Conservation (phyloP, 31 red algal species). For the Asparagopsis taxiformis region DNA sequence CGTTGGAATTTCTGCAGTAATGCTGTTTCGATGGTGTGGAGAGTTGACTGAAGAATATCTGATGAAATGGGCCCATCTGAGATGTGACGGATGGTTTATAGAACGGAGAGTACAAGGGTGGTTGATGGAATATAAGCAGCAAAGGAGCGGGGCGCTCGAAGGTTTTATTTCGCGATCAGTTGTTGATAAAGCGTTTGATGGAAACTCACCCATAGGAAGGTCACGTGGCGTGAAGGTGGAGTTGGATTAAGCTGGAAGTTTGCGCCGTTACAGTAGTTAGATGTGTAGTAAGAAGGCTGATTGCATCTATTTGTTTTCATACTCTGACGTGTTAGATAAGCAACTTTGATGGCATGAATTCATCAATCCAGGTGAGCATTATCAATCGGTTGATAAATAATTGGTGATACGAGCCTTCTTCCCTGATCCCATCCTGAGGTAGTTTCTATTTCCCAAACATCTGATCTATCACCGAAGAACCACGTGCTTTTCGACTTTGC, state of each 20-base stretch:
- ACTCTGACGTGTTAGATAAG: too few species aligned
- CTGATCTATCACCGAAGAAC: slow-evolving; percentile 22
- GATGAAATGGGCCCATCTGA: neutral
- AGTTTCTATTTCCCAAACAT: slow-evolving; percentile 2
- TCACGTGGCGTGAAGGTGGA: neutral
- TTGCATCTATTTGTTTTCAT: too few species aligned
- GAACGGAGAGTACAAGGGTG: neutral
- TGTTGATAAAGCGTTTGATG: neutral
- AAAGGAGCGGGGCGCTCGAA: neutral
- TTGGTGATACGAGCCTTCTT: too few species aligned
- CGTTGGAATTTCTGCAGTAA: neutral
- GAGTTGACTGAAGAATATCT: neutral
- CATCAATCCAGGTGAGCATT: too few species aligned
- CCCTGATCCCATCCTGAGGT: too few species aligned
- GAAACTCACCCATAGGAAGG: neutral
- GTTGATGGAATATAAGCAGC: neutral
- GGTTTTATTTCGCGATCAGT: neutral
- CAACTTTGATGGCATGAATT: too few species aligned
- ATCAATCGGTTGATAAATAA: too few species aligned
- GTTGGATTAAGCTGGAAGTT: too few species aligned
- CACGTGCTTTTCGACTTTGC: slow-evolving; percentile 7
- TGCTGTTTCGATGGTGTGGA: neutral
- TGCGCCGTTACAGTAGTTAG: too few species aligned
- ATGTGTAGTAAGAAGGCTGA: too few species aligned
- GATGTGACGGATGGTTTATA: neutral